Base-by-base conservation (phyloP, 2,329 filamentous ascomycete genomes). In the Fusarium lateritium region DNA sequence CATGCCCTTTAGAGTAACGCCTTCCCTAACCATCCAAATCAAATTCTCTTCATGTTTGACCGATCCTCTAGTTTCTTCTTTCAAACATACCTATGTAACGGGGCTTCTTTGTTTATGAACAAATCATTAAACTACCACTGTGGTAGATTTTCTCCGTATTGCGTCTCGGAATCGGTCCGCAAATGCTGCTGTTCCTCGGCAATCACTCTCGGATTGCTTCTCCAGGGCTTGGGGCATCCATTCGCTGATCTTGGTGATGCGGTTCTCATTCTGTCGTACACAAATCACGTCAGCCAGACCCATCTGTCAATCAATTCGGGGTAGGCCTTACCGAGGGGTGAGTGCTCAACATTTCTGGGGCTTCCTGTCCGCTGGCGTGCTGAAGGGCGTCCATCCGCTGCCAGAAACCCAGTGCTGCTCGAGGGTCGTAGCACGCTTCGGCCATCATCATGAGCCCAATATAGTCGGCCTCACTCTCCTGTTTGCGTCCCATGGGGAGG, bases 361-460 rank as follows among this genome's bases (percentile, higher is more conserved):
- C 83, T 57, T 86, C 84, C 45, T 85, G 78, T 26, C 81, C 79
- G 3, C 71, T 75, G 15, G 59, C 56, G 26, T 82, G 71, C 47
- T 81, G 82, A 4, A 79, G 76, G 39, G 77, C 76, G 66, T 91
- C 88, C 89, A 93, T 92, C 50, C 89, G 80, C 75, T 84, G 78
- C 90, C 89, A 93, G 62, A 94, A 88, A 0, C 82, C 83, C 43
- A 91, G 82, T 0, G 92, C 92, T 63, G 88, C 87, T 14, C 84
- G 79, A 2, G 92, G 92, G 65, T 93, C 85, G 76, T 92, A 94
- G 80, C 92, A 94, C 26, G 90, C 91, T 79, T 93, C 88, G 0
- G 92, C 88, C 91, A 94, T 94, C 85, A 94, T 92, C 85, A 94
- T 88, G 34, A 94, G 79, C 1, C 92, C 92, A 47, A 94, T 93